A percentile compares a stretch with the other conserved stretches of the same genome.
Conservation (phyloP, 179 eudicot species). For the Spergularia azorica region DNA sequence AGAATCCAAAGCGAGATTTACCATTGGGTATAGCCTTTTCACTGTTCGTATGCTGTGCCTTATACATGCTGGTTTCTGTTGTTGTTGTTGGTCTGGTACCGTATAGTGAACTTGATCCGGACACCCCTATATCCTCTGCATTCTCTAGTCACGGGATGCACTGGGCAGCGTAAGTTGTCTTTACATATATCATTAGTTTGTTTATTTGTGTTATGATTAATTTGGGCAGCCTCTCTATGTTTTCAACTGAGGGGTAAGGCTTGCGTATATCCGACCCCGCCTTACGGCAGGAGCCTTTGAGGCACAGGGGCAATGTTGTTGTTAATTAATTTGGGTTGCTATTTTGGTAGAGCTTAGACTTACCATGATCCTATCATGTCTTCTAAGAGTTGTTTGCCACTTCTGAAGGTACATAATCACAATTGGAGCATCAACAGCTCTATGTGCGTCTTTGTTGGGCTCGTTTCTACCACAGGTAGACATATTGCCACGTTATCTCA, state of each 20-base stretch:
- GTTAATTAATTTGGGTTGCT: not conserved
- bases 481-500: not conserved
- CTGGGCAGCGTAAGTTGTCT: conserved; percentile 87
- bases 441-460: conserved; percentile 87
- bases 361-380: conserved; percentile 5
- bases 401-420: conserved; percentile 70
- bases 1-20: conserved; percentile 90
- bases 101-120: conserved; percentile 88
- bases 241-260: too few species aligned
- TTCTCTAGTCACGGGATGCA: conserved; percentile 84
- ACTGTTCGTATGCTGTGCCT: conserved; percentile 68
- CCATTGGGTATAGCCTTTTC: conserved; percentile 88
- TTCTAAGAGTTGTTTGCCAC: conserved; percentile 20
- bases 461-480: conserved; percentile 88
- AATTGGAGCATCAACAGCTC: conserved; percentile 82
- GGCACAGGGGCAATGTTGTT: too few species aligned
- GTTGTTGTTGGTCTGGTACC: conserved; percentile 92
- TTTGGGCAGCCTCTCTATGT: too few species aligned
- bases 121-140: conserved; percentile 93
- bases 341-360: not conserved
- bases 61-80: conserved; percentile 88
- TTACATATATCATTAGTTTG: conserved; percentile 3
- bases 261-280: too few species aligned
- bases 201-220: too few species aligned
- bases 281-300: too few species aligned